Percentiles rank a stretch among this genome's conserved stretches.
These are phyloP conservation scores for Boletus eberwhitei DNA, from an alignment of 768 basidiomycete genomes.

Conservation along the genomic window DNA sequence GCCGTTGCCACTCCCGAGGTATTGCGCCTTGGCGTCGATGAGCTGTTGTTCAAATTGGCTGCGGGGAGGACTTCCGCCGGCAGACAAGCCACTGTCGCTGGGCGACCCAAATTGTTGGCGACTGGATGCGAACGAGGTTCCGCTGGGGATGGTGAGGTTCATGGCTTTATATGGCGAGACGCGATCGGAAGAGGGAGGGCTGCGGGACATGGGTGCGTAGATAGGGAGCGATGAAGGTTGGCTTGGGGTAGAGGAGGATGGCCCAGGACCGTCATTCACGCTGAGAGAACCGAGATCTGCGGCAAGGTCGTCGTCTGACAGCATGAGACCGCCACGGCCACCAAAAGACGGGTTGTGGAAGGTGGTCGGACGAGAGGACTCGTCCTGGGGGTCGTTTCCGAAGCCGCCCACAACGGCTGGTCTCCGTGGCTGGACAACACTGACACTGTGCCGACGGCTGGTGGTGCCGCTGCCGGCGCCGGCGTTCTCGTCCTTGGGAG, in stretches of 20 bases:
- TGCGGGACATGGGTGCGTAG: slow-evolving; percentile 66
- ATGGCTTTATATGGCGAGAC: slow-evolving; percentile 58
- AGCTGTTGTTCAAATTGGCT: slow-evolving; percentile 46
- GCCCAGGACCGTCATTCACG: slow-evolving; percentile 34
- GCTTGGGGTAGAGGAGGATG: slow-evolving; percentile 50
- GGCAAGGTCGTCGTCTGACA: slow-evolving; percentile 80
- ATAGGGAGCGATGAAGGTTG: slow-evolving; percentile 77
- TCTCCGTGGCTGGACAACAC: slow-evolving; percentile 72
- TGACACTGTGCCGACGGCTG: slow-evolving; percentile 79
- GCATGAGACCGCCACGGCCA: slow-evolving; percentile 57
- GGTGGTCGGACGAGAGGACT: slow-evolving; percentile 31
- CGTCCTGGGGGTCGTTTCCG: slow-evolving; percentile 45
- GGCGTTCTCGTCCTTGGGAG: slow-evolving; percentile 60
- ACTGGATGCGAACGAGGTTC: slow-evolving; percentile 37
- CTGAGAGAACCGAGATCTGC: slow-evolving; percentile 63
- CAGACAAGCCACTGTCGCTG: slow-evolving; percentile 56
- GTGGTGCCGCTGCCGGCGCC: slow-evolving; percentile 74
- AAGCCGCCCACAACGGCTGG: slow-evolving; percentile 62
- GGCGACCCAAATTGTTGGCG: slow-evolving; percentile 55
- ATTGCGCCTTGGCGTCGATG: slow-evolving; percentile 40
- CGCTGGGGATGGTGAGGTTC: slow-evolving; percentile 55
- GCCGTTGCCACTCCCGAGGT: slow-evolving; percentile 23
- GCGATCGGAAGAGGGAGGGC: slow-evolving; percentile 52
- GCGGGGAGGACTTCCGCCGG: slow-evolving; percentile 48
- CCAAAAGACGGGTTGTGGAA: slow-evolving; percentile 36